phyloP scores from a whole-genome alignment of 805 yeast species.

The Starmerella apicola region DNA sequence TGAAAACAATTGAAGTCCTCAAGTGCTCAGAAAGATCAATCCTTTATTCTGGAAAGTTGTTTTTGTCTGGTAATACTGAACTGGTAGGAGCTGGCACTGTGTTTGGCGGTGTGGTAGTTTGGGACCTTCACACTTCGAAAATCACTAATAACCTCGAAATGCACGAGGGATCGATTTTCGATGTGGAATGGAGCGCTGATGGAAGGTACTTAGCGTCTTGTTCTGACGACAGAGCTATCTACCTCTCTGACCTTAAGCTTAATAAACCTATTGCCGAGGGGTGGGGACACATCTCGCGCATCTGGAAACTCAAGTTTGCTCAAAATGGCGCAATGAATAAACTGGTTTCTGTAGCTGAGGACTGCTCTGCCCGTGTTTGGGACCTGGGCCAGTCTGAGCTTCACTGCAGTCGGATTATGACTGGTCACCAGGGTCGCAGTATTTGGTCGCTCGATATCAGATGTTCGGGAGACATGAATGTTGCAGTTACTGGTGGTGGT shows the following conservation, averaged over 20 bases:
- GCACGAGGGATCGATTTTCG: conserved; percentile 89
- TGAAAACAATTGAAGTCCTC: conserved; percentile 26
- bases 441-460: conserved; percentile 54
- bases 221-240: conserved; percentile 87
- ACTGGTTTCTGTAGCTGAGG: conserved; percentile 69
- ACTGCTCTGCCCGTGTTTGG: conserved; percentile 78
- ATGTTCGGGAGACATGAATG: conserved; percentile 29
- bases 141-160: conserved; percentile 47
- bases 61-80: conserved; percentile 32
- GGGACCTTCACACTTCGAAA: conserved; percentile 38
- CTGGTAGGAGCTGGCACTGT: conserved; percentile 84
- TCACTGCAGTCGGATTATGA: conserved; percentile 37
- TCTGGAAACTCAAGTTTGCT: conserved; percentile 67
- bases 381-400: conserved; percentile 23
- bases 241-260: conserved; percentile 49
- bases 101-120: conserved; percentile 70
- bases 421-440: conserved; percentile 73
- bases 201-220: conserved; percentile 59
- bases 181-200: conserved; percentile 47
- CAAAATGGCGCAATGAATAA: conserved; percentile 24
- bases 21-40: conserved; percentile 64
- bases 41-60: conserved; percentile 73
- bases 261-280: conserved; percentile 62
- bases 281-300: conserved; percentile 95
- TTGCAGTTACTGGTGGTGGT: conserved; percentile 82